Percentiles rank a stretch among this genome's conserved stretches.
These are phyloP conservation scores for Nicotiana otophora DNA, from an alignment of 257 asterid species.

Conservation along the genomic window DNA sequence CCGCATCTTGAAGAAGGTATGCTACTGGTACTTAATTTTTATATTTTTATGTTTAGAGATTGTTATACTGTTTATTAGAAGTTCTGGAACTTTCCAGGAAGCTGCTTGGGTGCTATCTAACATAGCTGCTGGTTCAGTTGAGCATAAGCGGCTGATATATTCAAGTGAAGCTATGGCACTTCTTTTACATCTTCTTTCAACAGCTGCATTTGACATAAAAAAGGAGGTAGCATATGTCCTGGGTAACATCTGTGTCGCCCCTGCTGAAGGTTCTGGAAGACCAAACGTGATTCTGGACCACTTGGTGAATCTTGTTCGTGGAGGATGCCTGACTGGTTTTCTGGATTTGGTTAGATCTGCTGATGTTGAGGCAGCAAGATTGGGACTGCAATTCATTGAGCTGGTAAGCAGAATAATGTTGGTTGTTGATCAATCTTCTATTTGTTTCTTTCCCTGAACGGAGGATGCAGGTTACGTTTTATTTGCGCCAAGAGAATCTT, in stretches of 20 bases:
- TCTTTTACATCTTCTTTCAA: constrained; percentile 51
- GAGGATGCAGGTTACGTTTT: not conserved
- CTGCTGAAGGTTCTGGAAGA: constrained; percentile 64
- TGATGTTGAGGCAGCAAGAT: constrained; percentile 81
- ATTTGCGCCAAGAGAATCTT: not conserved
- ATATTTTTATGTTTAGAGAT: not conserved
- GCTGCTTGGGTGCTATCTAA: constrained; percentile 96
- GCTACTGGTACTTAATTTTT: not conserved
- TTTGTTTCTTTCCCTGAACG: not conserved
- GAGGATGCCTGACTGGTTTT: constrained; percentile 81
- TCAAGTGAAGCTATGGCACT: constrained; percentile 67
- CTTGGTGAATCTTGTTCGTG: constrained; percentile 65
- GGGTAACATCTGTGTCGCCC: constrained; percentile 81
- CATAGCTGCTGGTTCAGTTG: constrained; percentile 80
- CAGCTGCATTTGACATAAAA: constrained; percentile 81
- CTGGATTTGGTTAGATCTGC: constrained; percentile 78
- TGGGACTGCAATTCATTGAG: constrained; percentile 92
- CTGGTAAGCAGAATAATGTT: constrained; percentile 49
- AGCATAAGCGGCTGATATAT: constrained; percentile 66
- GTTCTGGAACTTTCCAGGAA: constrained; percentile 42
- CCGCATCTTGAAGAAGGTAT: constrained; percentile 79
- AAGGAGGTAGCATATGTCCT: constrained; percentile 89
- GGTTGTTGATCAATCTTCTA: not conserved
- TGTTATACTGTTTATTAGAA: not conserved
- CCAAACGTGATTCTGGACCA: constrained; percentile 70